A percentile compares a stretch with the other conserved stretches of the same genome.
Evolutionary conservation across 768 basidiomycete genomes (phyloP).

Genomic region (Rickenella mellea): DNA sequence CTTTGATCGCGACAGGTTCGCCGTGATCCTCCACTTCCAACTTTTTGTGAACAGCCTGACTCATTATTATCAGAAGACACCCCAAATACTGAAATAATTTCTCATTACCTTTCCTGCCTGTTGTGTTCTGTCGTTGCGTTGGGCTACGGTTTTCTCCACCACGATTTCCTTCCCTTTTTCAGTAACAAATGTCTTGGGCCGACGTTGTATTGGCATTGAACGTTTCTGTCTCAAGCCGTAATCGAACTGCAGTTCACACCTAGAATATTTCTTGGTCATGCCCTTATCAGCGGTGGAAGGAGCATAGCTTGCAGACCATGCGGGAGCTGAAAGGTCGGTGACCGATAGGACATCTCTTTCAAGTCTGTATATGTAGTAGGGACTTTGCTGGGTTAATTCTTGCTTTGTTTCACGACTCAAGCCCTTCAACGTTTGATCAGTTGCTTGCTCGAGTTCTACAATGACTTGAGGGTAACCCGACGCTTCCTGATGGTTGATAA

Average conservation of each 20-base stretch:
- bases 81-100: not conserved
- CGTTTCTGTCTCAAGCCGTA: constrained; percentile 60
- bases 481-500: too few species aligned
- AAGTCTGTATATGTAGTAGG: too few species aligned
- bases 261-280: constrained; percentile 15
- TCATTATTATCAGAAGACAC: not conserved
- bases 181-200: constrained; percentile 50
- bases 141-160: constrained; percentile 38
- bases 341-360: constrained; percentile 38
- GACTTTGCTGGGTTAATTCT: not conserved
- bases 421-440: too few species aligned
- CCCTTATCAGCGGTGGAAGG: not conserved
- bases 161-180: constrained; percentile 50
- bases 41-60: constrained; percentile 22
- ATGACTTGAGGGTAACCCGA: too few species aligned
- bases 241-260: constrained; percentile 78
- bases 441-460: too few species aligned
- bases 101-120: constrained; percentile 45
- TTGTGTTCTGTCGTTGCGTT: constrained; percentile 42
- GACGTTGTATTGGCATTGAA: constrained; percentile 32
- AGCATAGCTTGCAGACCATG: constrained; percentile 45
- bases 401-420: too few species aligned
- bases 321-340: constrained; percentile 49
- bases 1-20: too few species aligned
- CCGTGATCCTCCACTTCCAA: constrained; percentile 21